Base-by-base conservation (phyloP, 2,329 filamentous ascomycete species). In the Tolypocladium tundrense region DNA sequence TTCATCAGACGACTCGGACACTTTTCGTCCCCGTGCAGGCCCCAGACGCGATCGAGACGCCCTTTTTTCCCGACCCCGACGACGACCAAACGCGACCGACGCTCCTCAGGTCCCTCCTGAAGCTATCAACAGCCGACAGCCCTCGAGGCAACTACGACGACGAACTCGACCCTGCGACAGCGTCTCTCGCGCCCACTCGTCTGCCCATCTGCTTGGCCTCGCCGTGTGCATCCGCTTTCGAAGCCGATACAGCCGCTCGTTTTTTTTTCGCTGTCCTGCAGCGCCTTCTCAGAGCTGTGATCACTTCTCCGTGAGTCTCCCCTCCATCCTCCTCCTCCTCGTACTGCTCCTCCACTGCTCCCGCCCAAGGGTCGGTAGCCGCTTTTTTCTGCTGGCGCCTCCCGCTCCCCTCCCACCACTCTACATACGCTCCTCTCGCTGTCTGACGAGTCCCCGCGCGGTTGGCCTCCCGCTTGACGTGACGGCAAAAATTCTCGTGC, bases 281-380 rank as follows among this genome's bases (percentile, higher is more conserved):
- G 62, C 60, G 58, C 54, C 54, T 31, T 24, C 19, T 39, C 55
- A 57, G 55, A 57, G 71, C 71, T 72, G 72, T 69, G 71, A 74
- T 74, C 69, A 69, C 72, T 73, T 74, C 71, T 68, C 64, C 64
- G 70, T 72, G 65, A 71, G 71, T 72, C 67, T 72, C 67, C 63
- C 62, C 62, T 64, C 56, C 24, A 7, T 54, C 61, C 59, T 54
- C 61, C 59, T 59, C 57, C 57, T 52, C 62, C 63, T 56, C 40
- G 53, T 51, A 60, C 31, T 33, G 31, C 58, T 59, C 57, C 41
- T n/a, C 40, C 50, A 42, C 35, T 35, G 43, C 21, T 48, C 51
- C 57, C 54, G 40, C 58, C 53, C 41, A 40, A 54, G 27, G 21
- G 21, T 61, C 62, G 31, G 43, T 48, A 58, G 59, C 59, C 59